phyloP scores from a whole-genome alignment of 306 rosid genomes.

The Glycine tomentella region DNA sequence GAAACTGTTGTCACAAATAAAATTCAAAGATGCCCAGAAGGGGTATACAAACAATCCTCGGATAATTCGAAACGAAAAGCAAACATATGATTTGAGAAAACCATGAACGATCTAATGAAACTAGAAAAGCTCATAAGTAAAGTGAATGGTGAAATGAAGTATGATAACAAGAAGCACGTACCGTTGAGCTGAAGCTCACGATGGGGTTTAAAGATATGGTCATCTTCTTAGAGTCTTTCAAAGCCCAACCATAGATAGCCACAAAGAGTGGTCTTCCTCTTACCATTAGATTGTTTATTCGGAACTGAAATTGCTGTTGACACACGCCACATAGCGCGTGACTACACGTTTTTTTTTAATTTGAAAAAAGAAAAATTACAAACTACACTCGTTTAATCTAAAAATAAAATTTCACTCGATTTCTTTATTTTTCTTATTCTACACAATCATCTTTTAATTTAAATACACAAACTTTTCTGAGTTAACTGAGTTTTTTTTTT shows the following conservation, averaged over 20 bases:
- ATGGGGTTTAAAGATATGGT: slow-evolving; percentile 69
- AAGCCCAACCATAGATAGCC: slow-evolving; percentile 62
- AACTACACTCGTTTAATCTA: neutral
- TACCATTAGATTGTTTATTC: slow-evolving; percentile 34
- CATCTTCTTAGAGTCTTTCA: slow-evolving; percentile 55
- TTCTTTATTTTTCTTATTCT: neutral
- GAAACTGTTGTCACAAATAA: neutral
- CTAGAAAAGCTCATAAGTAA: neutral
- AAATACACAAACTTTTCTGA: neutral
- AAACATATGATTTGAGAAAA: slow-evolving; percentile 20
- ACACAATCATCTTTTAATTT: neutral
- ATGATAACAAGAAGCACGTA: slow-evolving; percentile 42
- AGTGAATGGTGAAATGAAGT: neutral
- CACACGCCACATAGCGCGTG: slow-evolving; percentile 42
- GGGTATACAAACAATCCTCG: neutral
- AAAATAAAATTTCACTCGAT: neutral
- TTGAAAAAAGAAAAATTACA: neutral
- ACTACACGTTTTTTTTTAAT: neutral
- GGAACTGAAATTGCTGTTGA: neutral
- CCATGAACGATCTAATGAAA: neutral
- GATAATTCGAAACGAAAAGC: neutral
- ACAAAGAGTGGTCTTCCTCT: slow-evolving; percentile 30
- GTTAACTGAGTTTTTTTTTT: too few relatives aligned
- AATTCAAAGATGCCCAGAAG: neutral
- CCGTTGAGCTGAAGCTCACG: slow-evolving; percentile 65